Evolutionary conservation across 495 filamentous ascomycete species (phyloP), one percentile per base, ranked within the genome.

Genomic region (Aspergillus bridgeri): DNA sequence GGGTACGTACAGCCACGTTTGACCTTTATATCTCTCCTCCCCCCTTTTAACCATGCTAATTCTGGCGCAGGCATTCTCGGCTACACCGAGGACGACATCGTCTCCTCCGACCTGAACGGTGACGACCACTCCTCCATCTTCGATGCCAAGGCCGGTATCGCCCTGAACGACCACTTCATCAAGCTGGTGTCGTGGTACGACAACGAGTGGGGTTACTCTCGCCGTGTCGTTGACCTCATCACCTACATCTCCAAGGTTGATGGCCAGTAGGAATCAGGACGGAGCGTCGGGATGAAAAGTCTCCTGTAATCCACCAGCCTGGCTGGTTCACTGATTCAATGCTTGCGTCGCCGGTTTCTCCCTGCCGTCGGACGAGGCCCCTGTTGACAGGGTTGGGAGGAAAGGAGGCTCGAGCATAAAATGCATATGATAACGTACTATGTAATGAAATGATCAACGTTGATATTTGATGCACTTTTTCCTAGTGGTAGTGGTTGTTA

Each of bases 111-210:
- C 75, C 67, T 98, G 75, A 94, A 88, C 80, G 94, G 95, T 76
- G 88, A 97, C 79, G 82, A 79, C 72, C 73, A 84, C 84, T 96
- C 92, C 61, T 96, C 91, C 77, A 94, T 98, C 86, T 97, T 98
- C 79, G 94, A 98, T 78, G 93, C 93, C 75, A 96, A 96, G 89
- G 94, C 94, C 51, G 94, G 94, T 85, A 98, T 98, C 76, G 88
- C 92, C 63, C 86, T 98, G 59, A 98, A 98, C 86, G 74, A 89
- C 64, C 89, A 98, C 85, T 98, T 98, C 80, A 86, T 98, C 83
- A 98, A 98, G 88, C 84, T 98, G 43, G 86, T 98, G 72, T 86
- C 87, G 68, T 98, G 94, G 94, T 98, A 98, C 81, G 93, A 97
- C 84, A 91, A 90, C 78, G 88, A 90, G 80, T 90, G 88, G 87